These are phyloP conservation scores for Leccinum broughii DNA, from an alignment of 768 basidiomycete genomes.

Conservation along the genomic window DNA sequence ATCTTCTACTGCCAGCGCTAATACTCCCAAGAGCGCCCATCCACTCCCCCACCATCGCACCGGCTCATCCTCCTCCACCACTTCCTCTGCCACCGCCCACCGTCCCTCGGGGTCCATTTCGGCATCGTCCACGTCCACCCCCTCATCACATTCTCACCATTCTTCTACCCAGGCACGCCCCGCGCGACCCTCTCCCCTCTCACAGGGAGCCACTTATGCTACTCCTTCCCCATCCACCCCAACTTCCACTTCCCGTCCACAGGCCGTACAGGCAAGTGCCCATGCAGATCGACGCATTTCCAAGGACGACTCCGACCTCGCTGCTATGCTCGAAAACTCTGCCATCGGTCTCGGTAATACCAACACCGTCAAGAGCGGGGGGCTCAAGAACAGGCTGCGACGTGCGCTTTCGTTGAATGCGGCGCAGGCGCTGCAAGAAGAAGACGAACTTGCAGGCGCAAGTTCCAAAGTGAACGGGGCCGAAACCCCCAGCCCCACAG, in stretches of 20 bases:
- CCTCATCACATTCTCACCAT: slow-evolving; percentile 31
- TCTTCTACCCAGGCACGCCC: slow-evolving; percentile 32
- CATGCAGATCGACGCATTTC: slow-evolving; percentile 76
- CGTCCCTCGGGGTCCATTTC: slow-evolving; percentile 30
- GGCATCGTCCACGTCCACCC: slow-evolving; percentile 29
- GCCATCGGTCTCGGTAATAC: slow-evolving; percentile 39
- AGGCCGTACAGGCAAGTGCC: slow-evolving; percentile 43
- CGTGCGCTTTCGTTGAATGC: slow-evolving; percentile 72
- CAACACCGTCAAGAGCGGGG: slow-evolving; percentile 52
- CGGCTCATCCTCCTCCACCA: slow-evolving; percentile 30
- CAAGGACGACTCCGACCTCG: slow-evolving; percentile 71
- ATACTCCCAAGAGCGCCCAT: slow-evolving; percentile 19
- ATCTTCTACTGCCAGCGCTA: slow-evolving; percentile 25
- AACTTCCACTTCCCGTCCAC: slow-evolving; percentile 21
- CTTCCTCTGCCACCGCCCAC: slow-evolving; percentile 21
- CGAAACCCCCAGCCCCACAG: slow-evolving; percentile 29
- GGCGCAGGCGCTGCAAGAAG: slow-evolving; percentile 52
- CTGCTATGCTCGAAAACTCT: slow-evolving; percentile 46
- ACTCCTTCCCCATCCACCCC: slow-evolving; percentile 17
- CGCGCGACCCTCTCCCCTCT: slow-evolving; percentile 33
- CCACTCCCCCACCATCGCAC: slow-evolving; percentile 34
- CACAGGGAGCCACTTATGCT: slow-evolving; percentile 32
- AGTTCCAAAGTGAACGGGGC: slow-evolving; percentile 32
- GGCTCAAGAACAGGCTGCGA: slow-evolving; percentile 75
- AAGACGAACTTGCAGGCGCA: slow-evolving; percentile 31